Evolutionary conservation across 768 basidiomycete species (phyloP).

Genomic region (Termitomyces titanicus): DNA sequence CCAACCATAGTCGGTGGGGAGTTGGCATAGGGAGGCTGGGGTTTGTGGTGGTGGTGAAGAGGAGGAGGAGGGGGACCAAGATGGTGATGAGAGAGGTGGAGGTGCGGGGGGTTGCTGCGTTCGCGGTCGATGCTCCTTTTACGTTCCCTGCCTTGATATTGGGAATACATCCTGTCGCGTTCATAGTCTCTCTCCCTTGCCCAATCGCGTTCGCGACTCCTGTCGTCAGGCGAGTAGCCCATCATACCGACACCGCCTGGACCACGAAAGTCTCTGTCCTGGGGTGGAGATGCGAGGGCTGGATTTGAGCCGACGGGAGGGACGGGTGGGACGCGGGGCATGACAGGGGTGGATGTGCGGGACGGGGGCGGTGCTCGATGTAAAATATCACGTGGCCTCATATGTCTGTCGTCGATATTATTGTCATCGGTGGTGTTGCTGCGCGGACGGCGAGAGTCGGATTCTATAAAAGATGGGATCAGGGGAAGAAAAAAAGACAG

Average conservation of each 20-base stretch:
- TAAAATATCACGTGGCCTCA: background rate
- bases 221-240: slow-evolving; percentile 5
- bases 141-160: too few relatives aligned
- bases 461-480: too few relatives aligned
- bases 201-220: slow-evolving; percentile 9
- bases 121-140: background rate
- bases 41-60: background rate
- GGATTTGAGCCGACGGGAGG: slow-evolving; percentile 6
- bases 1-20: background rate
- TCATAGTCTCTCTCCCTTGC: slow-evolving; percentile 6
- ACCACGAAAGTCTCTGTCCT: too few relatives aligned
- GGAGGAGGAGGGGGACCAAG: background rate
- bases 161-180: too few relatives aligned
- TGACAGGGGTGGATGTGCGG: too few relatives aligned
- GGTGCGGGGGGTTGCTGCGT: background rate
- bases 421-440: slow-evolving; percentile 6
- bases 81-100: background rate
- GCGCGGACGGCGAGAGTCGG: slow-evolving; percentile 1
- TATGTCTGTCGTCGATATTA: background rate
- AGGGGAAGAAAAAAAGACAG: background rate
- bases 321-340: background rate
- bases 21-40: background rate
- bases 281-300: background rate
- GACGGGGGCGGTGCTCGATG: background rate
- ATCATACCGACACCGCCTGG: too few relatives aligned